phyloP scores from a whole-genome alignment of 331 rosid genomes.

The Telfairia occidentalis region DNA sequence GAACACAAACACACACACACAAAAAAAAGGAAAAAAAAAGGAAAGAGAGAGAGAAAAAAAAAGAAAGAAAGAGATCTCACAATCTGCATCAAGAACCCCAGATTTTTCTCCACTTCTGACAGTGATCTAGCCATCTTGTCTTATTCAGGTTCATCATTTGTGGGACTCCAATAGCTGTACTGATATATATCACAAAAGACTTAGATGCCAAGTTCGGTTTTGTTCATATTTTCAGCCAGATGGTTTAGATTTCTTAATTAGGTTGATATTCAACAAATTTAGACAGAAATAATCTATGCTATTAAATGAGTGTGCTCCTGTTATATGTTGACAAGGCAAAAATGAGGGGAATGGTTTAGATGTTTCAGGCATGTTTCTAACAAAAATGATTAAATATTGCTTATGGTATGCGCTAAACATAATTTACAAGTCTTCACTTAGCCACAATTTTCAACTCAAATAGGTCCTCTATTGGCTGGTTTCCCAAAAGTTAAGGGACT shows the following conservation, averaged over 20 bases:
- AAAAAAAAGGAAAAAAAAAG: not conserved
- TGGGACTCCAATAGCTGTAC: conserved; percentile 8
- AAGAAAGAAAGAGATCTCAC: not conserved
- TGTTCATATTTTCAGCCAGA: not conserved
- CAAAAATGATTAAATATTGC: not conserved
- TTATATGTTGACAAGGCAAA: not conserved
- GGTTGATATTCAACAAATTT: not conserved
- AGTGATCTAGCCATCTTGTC: not conserved
- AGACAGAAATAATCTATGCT: conserved; percentile 4
- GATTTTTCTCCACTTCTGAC: not conserved
- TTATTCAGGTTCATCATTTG: not conserved
- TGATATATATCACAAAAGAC: not conserved
- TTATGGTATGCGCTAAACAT: not conserved
- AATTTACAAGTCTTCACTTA: not conserved
- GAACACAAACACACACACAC: no score
- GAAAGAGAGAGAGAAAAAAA: not conserved
- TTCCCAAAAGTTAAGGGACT: not conserved
- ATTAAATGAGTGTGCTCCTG: conserved; percentile 5
- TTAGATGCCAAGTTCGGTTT: not conserved
- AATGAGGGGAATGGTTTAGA: not conserved
- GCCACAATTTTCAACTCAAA: not conserved
- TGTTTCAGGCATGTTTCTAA: conserved; percentile 7
- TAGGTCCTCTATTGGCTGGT: not conserved
- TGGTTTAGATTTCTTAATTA: not conserved
- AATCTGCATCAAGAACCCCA: not conserved